These are phyloP conservation scores for Berberis vulgaris DNA, from an alignment of 164 flowering plant species.

Conservation along the genomic window DNA sequence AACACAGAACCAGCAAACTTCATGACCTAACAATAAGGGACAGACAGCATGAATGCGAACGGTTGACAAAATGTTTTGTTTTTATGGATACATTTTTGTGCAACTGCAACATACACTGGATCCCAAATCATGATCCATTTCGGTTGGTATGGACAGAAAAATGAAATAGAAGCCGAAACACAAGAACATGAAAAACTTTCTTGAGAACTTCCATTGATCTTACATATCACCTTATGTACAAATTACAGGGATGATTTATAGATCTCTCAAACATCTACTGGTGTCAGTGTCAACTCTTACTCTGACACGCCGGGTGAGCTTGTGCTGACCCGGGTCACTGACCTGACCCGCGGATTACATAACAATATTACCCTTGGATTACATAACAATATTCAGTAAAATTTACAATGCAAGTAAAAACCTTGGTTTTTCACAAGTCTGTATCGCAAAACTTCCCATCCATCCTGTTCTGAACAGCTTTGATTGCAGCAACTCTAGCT, in stretches of 20 bases:
- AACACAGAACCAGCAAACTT: too few relatives aligned
- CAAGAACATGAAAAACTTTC: too few relatives aligned
- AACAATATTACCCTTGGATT: not conserved
- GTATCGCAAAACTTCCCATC: slow-evolving; percentile 67
- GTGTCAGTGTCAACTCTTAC: not conserved
- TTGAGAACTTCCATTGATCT: not conserved
- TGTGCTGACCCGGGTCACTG: slow-evolving; percentile 32
- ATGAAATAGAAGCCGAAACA: too few relatives aligned
- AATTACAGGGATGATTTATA: slow-evolving; percentile 33
- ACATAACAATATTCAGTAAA: slow-evolving; percentile 11
- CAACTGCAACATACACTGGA: too few relatives aligned
- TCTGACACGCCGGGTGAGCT: slow-evolving; percentile 26
- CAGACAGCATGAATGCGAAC: too few relatives aligned
- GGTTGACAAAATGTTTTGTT: too few relatives aligned
- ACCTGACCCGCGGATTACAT: not conserved
- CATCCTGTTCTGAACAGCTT: slow-evolving; percentile 86
- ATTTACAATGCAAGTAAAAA: slow-evolving; percentile 18
- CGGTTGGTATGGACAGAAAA: too few relatives aligned
- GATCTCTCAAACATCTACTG: slow-evolving; percentile 14
- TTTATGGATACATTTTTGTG: too few relatives aligned
- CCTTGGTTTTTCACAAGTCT: slow-evolving; percentile 20
- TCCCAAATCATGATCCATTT: too few relatives aligned
- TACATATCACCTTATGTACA: slow-evolving; percentile 48
- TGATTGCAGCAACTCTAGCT: slow-evolving; percentile 89
- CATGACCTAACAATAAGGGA: too few relatives aligned